Base-by-base conservation (phyloP, 257 asterid species). In the Marsdenia floribunda region DNA sequence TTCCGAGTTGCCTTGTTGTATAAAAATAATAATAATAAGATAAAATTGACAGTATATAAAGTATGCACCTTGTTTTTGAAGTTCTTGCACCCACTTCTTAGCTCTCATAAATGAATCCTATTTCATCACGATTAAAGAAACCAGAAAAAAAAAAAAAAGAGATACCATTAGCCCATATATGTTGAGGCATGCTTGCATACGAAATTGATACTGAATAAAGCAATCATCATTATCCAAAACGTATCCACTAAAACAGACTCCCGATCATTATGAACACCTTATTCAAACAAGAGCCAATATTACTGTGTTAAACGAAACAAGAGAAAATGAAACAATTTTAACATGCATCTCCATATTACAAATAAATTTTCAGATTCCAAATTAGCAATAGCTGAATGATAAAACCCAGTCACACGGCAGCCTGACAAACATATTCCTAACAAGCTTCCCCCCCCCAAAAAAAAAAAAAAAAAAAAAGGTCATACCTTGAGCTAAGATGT, bases 41-140 rank as follows among this genome's bases (percentile, higher is more conserved):
- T 6, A 50, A 9, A 21, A 61, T 44, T 29, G 50, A 46, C 12
- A 66, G 35, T 55, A 46, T 3, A 40, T 73, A 64, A 61, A 47
- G 52, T 71, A 71, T 78, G 78, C 71, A 94, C 97, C 99, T 90
- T 92, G 99, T 84, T 92, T 92, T 78, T 90, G 97, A 77, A 94
- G 86, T 85, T 92, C 97, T 85, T 92, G 96, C 80, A 94, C 97
- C 99, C 99, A 94, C 82, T 94, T 94, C 88, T 94, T 94, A 49
- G 99, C 99, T 78, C 91, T 85, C 68, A 78, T 76, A 84, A 90
- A 94, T 0, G 97, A 94, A 73, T 92, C 96, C 97, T 94, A 75
- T 69, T 49, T 59, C 63, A 22, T 24, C 69, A 83, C 65, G 21
- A 7, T 16, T 1, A 4, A 42, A 22, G 11, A 68, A 33, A 42